These are phyloP conservation scores for Komagataea norvegica DNA, from an alignment of 1,139 yeast species.

Conservation along the genomic window DNA sequence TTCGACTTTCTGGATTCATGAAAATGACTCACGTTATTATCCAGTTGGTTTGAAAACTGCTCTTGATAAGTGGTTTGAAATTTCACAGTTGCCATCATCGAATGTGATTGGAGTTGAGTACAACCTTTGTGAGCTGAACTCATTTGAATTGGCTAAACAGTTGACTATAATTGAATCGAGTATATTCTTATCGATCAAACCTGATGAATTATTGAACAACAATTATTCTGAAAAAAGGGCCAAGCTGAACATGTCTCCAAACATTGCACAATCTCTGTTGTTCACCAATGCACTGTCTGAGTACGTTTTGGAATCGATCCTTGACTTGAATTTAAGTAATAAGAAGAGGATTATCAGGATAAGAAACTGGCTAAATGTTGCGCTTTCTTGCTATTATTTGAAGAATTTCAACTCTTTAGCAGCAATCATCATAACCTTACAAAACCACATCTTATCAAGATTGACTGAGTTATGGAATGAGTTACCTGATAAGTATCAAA, in stretches of 20 bases:
- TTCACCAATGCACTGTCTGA: slow-evolving; percentile 79
- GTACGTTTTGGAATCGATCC: slow-evolving; percentile 75
- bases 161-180: slow-evolving; percentile 74
- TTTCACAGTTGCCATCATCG: slow-evolving; percentile 26
- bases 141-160: slow-evolving; percentile 81
- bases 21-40: slow-evolving; percentile 17
- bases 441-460: slow-evolving; percentile 74
- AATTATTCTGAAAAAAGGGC: slow-evolving; percentile 66
- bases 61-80: slow-evolving; percentile 35
- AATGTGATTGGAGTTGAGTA: slow-evolving; percentile 28
- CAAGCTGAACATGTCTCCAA: slow-evolving; percentile 61
- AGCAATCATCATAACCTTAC: slow-evolving; percentile 82
- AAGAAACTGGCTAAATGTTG: slow-evolving; percentile 80
- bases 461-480: slow-evolving; percentile 61
- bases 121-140: slow-evolving; percentile 63
- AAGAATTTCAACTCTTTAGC: slow-evolving; percentile 84
- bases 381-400: slow-evolving; percentile 73
- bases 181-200: slow-evolving; percentile 60
- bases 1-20: slow-evolving; percentile 19
- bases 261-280: slow-evolving; percentile 61
- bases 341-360: slow-evolving; percentile 43
- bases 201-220: slow-evolving; percentile 71
- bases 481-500: slow-evolving; percentile 60
- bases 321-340: slow-evolving; percentile 42
- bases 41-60: slow-evolving; percentile 29